Evolutionary conservation across 768 basidiomycete genomes (phyloP).

Genomic region (Lyophyllum decastes): DNA sequence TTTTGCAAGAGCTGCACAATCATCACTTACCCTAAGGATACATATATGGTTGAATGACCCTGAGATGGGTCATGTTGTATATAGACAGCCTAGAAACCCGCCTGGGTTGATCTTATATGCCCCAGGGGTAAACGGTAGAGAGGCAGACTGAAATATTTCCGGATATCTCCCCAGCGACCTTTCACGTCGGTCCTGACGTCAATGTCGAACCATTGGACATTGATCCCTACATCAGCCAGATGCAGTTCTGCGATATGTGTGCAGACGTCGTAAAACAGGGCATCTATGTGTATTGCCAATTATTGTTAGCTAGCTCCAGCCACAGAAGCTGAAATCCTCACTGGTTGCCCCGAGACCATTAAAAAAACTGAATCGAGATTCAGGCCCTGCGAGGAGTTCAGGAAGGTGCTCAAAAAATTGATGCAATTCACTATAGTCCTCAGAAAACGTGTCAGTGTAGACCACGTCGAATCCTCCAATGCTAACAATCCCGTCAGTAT

Average conservation of each 20-base stretch:
- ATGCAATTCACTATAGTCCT: constrained; percentile 78
- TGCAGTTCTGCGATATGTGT: constrained; percentile 84
- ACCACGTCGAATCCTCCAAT: constrained; percentile 84
- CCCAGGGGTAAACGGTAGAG: constrained; percentile 71
- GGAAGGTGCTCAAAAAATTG: constrained; percentile 83
- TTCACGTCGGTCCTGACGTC: constrained; percentile 54
- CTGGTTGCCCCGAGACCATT: constrained; percentile 96
- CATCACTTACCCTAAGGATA: no score
- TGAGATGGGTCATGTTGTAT: background rate
- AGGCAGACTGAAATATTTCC: constrained; percentile 76
- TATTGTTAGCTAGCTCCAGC: background rate
- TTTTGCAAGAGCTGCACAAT: no score
- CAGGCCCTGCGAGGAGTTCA: constrained; percentile 69
- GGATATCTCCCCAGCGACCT: constrained; percentile 75
- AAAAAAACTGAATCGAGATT: constrained; percentile 92
- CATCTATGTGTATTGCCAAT: constrained; percentile 49
- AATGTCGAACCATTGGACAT: constrained; percentile 81
- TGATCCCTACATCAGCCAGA: constrained; percentile 77
- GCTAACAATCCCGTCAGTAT: constrained; percentile 53
- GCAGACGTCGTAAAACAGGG: constrained; percentile 89
- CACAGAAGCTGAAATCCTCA: constrained; percentile 34
- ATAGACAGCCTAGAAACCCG: background rate
- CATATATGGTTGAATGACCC: background rate
- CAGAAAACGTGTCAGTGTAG: constrained; percentile 94
- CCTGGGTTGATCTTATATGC: constrained; percentile 23